Conservation (phyloP, 441 rosid species). For the Francoa sonchifolia region DNA sequence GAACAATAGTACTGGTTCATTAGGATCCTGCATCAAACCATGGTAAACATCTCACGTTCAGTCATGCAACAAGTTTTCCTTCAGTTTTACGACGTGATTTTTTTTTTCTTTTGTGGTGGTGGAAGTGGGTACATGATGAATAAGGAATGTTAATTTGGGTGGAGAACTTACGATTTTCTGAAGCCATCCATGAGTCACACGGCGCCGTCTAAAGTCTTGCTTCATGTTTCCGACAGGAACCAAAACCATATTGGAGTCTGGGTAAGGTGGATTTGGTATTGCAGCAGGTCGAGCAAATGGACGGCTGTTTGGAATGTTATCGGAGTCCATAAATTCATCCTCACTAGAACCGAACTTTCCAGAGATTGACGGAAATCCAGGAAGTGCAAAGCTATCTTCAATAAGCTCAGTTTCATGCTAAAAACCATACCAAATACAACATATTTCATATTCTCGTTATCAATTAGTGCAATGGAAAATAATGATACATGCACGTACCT, state of each 20-base stretch:
- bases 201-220: conserved; percentile 65
- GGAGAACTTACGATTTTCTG: conserved; percentile 48
- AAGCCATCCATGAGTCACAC: conserved; percentile 60
- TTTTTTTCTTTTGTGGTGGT: not conserved
- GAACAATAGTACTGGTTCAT: conserved; percentile 76
- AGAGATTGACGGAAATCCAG: conserved; percentile 45
- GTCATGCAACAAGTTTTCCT: not conserved
- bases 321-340: conserved; percentile 83
- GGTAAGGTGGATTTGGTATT: conserved; percentile 35
- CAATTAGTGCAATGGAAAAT: not conserved
- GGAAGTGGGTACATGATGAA: not conserved
- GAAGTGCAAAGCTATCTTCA: conserved; percentile 60
- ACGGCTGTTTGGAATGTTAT: conserved; percentile 50
- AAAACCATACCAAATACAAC: too few species aligned
- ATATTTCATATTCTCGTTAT: conserved; percentile 1
- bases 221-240: conserved; percentile 37
- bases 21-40: conserved; percentile 58
- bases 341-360: conserved; percentile 75
- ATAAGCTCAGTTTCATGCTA: conserved; percentile 79
- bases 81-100: not conserved
- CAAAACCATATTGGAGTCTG: conserved; percentile 30
- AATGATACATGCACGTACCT: conserved; percentile 32
- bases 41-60: not conserved
- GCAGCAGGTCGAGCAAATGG: conserved; percentile 37
- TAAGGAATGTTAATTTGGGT: not conserved